These are phyloP conservation scores for Emergomyces orientalis DNA, from an alignment of 2,329 filamentous ascomycete species.

Conservation along the genomic window DNA sequence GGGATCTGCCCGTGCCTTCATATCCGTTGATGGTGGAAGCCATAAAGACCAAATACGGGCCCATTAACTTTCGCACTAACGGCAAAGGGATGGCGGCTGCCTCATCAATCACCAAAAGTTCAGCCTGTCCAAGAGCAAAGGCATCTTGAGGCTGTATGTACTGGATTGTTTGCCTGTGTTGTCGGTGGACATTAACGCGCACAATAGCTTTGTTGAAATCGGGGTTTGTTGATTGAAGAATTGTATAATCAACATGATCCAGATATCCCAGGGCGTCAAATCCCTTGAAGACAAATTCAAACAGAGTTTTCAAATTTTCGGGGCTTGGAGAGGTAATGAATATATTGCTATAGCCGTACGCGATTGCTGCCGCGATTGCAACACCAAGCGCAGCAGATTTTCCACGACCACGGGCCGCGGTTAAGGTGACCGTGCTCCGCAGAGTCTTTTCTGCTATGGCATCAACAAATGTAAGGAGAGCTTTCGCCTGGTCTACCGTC, in stretches of 20 bases:
- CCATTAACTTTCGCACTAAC: conserved; percentile 86
- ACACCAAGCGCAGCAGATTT: conserved; percentile 95
- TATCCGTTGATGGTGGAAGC: conserved; percentile 98
- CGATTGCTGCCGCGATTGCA: conserved; percentile 84
- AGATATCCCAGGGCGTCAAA: conserved; percentile 91
- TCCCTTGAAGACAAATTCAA: conserved; percentile 97
- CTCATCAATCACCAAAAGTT: conserved; percentile 93
- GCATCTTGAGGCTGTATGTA: conserved; percentile 96
- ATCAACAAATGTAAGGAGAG: conserved; percentile 91
- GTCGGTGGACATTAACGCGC: conserved; percentile 85
- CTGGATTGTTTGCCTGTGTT: conserved; percentile 95
- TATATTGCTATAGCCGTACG: conserved; percentile 96
- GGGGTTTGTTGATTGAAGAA: conserved; percentile 94
- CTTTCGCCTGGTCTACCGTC: conserved; percentile 93
- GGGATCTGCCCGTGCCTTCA: conserved; percentile 87
- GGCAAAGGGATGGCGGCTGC: conserved; percentile 93
- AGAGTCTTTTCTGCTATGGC: conserved; percentile 94
- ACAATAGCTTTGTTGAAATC: conserved; percentile 99
- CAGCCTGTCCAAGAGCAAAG: conserved; percentile 88
- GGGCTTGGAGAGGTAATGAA: conserved; percentile 97
- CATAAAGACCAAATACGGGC: conserved; percentile 97
- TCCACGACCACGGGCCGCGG: conserved; percentile 85
- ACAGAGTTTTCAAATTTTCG: conserved; percentile 96
- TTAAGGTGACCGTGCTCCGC: conserved; percentile 84
- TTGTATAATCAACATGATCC: conserved; percentile 94